A percentile compares a stretch with the other conserved stretches of the same genome.
Evolutionary conservation across 1,139 yeast species (phyloP).

Genomic region (Pichia sp.): DNA sequence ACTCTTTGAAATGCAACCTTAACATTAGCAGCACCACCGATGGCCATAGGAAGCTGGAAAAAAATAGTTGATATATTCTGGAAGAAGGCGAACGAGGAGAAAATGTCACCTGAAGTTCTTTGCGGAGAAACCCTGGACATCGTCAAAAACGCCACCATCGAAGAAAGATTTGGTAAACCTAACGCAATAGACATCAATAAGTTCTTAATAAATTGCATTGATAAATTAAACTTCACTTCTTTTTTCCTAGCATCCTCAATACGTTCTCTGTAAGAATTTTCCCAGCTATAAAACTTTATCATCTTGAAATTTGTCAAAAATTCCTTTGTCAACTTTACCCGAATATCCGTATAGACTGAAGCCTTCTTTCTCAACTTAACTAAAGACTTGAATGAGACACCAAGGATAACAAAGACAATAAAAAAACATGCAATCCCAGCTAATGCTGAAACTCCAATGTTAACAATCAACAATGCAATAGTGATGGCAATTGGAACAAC

Average conservation of each 20-base stretch:
- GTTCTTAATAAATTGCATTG: slow-evolving; percentile 41
- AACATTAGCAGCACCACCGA: slow-evolving; percentile 45
- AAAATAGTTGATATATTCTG: slow-evolving; percentile 50
- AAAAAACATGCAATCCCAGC: slow-evolving; percentile 60
- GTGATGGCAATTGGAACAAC: slow-evolving; percentile 55
- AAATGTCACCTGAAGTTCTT: slow-evolving; percentile 63
- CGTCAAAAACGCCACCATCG: slow-evolving; percentile 63
- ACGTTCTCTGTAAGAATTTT: slow-evolving; percentile 40
- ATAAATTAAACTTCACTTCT: slow-evolving; percentile 41
- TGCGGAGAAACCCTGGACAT: slow-evolving; percentile 49
- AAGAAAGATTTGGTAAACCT: slow-evolving; percentile 41
- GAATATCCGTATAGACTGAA: slow-evolving; percentile 41
- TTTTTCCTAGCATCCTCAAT: slow-evolving; percentile 37
- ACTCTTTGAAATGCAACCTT: slow-evolving; percentile 42
- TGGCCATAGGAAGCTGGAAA: slow-evolving; percentile 62
- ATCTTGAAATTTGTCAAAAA: slow-evolving; percentile 43
- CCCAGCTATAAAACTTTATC: slow-evolving; percentile 50
- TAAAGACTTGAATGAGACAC: slow-evolving; percentile 38
- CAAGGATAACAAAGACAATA: slow-evolving; percentile 31
- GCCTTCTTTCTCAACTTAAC: slow-evolving; percentile 44
- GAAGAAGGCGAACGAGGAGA: slow-evolving; percentile 75
- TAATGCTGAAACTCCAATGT: slow-evolving; percentile 68
- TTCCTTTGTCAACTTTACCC: slow-evolving; percentile 43
- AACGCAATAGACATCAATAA: slow-evolving; percentile 41
- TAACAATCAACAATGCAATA: slow-evolving; percentile 59